A percentile compares a stretch with the other conserved stretches of the same genome.
Conservation (phyloP, 129 eudicot genomes). For the Flaveria linearis region DNA sequence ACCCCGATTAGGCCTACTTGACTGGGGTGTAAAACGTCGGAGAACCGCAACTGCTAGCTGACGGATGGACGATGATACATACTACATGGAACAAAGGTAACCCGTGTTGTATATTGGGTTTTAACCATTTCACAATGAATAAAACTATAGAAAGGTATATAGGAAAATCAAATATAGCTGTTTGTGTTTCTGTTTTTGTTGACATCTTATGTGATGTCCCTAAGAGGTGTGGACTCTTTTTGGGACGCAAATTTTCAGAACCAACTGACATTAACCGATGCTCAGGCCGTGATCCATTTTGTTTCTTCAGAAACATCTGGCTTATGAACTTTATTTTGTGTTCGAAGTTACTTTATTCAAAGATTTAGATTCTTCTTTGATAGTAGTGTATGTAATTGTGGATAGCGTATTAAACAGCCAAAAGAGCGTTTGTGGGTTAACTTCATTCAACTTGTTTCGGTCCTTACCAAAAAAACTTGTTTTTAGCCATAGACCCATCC, state of each 20-base stretch:
- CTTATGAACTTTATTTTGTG: neutral
- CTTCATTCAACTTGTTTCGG: neutral
- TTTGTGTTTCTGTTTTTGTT: slow-evolving; percentile 6
- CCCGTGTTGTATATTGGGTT: slow-evolving; percentile 30
- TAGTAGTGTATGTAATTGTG: neutral
- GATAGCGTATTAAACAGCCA: neutral
- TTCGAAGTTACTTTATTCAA: neutral
- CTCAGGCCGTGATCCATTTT: neutral
- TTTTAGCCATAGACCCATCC: no score
- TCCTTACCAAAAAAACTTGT: no score
- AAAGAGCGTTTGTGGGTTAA: neutral
- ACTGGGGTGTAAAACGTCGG: slow-evolving; percentile 73
- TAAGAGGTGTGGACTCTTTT: slow-evolving; percentile 7
- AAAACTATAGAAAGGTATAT: slow-evolving; percentile 31
- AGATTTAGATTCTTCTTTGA: neutral
- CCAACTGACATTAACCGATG: slow-evolving; percentile 1
- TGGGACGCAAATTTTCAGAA: slow-evolving; percentile 2
- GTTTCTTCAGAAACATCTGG: slow-evolving; percentile 1
- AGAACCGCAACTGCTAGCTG: slow-evolving; percentile 51
- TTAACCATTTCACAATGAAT: slow-evolving; percentile 20
- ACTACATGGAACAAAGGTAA: slow-evolving; percentile 27
- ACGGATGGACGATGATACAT: slow-evolving; percentile 26
- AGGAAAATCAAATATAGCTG: slow-evolving; percentile 19
- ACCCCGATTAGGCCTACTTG: slow-evolving; percentile 27
- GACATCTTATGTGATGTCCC: slow-evolving; percentile 17